Evolutionary conservation across 345 rosid species (phyloP).

Genomic region (Brassica rapa): DNA sequence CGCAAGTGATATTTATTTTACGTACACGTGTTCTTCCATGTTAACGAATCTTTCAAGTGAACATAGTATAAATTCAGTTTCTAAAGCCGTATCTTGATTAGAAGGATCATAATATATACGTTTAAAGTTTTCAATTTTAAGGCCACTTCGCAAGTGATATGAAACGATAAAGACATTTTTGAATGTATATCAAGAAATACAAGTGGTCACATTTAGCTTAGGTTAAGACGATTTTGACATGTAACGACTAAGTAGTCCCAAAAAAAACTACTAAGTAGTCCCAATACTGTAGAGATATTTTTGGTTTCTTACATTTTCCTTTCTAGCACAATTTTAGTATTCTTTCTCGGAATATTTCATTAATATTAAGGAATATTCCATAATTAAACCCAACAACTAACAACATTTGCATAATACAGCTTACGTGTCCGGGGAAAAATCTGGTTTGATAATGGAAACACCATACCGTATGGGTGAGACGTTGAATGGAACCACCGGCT

Average conservation of each 20-base stretch:
- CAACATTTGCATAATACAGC: constrained; percentile 43
- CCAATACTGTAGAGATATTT: not conserved
- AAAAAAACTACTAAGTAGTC: not conserved
- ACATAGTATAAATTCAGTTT: not conserved
- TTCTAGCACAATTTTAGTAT: not conserved
- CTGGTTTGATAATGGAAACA: constrained; percentile 54
- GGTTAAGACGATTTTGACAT: not conserved
- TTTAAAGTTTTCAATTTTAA: not conserved
- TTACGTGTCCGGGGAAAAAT: constrained; percentile 68
- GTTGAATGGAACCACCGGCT: constrained; percentile 49
- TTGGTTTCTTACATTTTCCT: not conserved
- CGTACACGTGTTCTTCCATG: not conserved
- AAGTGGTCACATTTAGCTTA: not conserved
- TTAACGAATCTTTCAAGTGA: not conserved
- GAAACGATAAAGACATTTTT: constrained; percentile 4
- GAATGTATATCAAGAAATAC: not conserved
- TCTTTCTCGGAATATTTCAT: not conserved
- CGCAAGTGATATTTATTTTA: constrained; percentile 2
- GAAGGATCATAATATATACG: constrained; percentile 4
- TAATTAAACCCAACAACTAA: constrained; percentile 5
- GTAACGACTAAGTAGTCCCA: not conserved
- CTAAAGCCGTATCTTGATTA: not conserved
- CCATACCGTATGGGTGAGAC: constrained; percentile 56
- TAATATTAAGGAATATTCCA: not conserved
- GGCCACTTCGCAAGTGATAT: not conserved